Evolutionary conservation across 768 basidiomycete genomes (phyloP).

Genomic region (Hygrocybe coccinea): DNA sequence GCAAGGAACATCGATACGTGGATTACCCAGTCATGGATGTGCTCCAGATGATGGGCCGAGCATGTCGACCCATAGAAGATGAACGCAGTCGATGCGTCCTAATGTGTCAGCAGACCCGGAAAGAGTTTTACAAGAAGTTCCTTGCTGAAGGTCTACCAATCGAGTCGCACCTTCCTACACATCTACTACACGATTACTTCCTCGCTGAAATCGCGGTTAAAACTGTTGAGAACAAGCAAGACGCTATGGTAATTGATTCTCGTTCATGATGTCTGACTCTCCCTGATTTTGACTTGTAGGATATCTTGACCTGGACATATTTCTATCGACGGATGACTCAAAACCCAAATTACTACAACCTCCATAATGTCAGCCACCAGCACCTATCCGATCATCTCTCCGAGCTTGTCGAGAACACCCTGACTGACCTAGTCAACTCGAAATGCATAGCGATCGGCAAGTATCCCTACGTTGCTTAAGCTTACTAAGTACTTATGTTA

Average conservation of each 20-base stretch:
- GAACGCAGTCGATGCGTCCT: conserved; percentile 88
- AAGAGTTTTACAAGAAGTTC: conserved; percentile 99
- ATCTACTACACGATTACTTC: conserved; percentile 94
- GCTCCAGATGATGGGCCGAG: conserved; percentile 98
- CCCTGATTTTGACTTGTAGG: conserved; percentile 38
- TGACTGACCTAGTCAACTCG: conserved; percentile 87
- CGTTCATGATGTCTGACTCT: background rate
- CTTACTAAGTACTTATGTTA: background rate
- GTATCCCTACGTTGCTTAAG: conserved; percentile 11
- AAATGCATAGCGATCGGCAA: conserved; percentile 89
- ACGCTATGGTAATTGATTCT: conserved; percentile 67
- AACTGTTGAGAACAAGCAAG: conserved; percentile 99
- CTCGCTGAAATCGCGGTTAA: conserved; percentile 97
- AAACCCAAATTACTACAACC: conserved; percentile 92
- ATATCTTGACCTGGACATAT: conserved; percentile 98
- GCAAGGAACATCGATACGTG: conserved; percentile 95
- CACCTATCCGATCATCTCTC: conserved; percentile 95
- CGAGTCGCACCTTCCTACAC: conserved; percentile 88
- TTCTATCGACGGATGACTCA: conserved; percentile 97
- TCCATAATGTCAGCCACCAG: conserved; percentile 93
- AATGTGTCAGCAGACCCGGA: conserved; percentile 96
- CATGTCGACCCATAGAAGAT: conserved; percentile 86
- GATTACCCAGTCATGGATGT: conserved; percentile 99
- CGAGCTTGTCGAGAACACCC: conserved; percentile 89
- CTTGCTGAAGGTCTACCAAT: conserved; percentile 95